Percentiles rank a stretch among this genome's conserved stretches.
Conservation (phyloP, 371 early-diverging fungal genomes). For the Phascolomyces articulosus region DNA sequence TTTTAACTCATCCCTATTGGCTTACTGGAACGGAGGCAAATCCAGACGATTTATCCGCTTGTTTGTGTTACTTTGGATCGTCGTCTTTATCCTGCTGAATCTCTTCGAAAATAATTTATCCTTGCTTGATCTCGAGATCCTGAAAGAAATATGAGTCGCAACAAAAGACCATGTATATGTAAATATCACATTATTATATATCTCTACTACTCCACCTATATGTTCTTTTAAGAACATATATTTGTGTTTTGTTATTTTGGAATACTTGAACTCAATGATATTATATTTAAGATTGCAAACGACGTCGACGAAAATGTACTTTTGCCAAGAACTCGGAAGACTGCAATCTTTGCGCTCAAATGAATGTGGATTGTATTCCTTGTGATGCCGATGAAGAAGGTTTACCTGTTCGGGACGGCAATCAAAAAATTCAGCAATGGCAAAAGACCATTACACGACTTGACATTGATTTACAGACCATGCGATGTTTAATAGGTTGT, state of each 20-base stretch:
- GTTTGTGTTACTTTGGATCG: no score
- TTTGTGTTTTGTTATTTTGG: no score
- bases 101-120: no score
- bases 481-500: not conserved
- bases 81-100: not conserved
- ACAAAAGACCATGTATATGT: not conserved
- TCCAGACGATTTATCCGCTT: no score
- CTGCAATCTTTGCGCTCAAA: not conserved
- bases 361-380: not conserved
- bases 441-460: not conserved
- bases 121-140: not conserved
- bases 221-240: no score
- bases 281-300: not conserved
- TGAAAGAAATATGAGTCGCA: not conserved
- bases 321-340: not conserved
- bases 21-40: no score
- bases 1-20: no score
- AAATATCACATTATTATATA: not conserved
- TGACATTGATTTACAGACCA: not conserved
- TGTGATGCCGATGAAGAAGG: not conserved
- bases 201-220: no score
- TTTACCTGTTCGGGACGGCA: not conserved
- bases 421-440: not conserved
- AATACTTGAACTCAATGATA: not conserved
- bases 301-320: not conserved